Evolutionary conservation across 306 rosid genomes (phyloP).

Genomic region (Quercus rubra): DNA sequence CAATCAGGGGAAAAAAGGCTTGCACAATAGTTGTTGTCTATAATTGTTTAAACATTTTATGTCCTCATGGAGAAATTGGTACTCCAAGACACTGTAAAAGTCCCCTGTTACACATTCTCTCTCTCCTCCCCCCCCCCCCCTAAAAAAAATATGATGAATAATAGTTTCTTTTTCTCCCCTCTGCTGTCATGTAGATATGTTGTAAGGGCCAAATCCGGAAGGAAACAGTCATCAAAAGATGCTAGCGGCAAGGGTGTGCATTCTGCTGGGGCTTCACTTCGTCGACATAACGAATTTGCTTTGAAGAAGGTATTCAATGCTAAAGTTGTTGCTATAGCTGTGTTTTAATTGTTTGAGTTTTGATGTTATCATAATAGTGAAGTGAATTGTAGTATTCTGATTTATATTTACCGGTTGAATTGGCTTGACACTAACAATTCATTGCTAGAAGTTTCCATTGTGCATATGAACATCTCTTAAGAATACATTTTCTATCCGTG

Average conservation of each 20-base stretch:
- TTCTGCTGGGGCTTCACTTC: slow-evolving; percentile 95
- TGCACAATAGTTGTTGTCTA: not conserved
- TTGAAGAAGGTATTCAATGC: slow-evolving; percentile 65
- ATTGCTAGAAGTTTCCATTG: not conserved
- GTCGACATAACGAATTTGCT: slow-evolving; percentile 81
- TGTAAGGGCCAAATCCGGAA: slow-evolving; percentile 94
- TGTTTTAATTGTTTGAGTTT: not conserved
- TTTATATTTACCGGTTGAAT: not conserved
- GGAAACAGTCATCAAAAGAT: slow-evolving; percentile 90
- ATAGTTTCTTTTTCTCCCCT: not conserved
- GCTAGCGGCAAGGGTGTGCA: slow-evolving; percentile 71
- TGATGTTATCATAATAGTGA: not conserved
- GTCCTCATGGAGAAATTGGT: not conserved
- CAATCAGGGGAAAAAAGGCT: not conserved
- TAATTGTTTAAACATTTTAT: not conserved
- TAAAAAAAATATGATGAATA: not conserved
- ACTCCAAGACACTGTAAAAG: not conserved
- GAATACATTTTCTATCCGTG: not conserved
- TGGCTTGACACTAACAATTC: not conserved
- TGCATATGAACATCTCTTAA: not conserved
- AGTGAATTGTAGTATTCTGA: slow-evolving; percentile 6
- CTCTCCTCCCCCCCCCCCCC: not conserved
- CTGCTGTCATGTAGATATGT: slow-evolving; percentile 62
- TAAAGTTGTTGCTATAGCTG: slow-evolving; percentile 1
- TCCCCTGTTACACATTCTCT: not conserved